Evolutionary conservation across 768 basidiomycete genomes (phyloP), one percentile per base, ranked within the genome.

Genomic region (Kwoniella mangroviensis): DNA sequence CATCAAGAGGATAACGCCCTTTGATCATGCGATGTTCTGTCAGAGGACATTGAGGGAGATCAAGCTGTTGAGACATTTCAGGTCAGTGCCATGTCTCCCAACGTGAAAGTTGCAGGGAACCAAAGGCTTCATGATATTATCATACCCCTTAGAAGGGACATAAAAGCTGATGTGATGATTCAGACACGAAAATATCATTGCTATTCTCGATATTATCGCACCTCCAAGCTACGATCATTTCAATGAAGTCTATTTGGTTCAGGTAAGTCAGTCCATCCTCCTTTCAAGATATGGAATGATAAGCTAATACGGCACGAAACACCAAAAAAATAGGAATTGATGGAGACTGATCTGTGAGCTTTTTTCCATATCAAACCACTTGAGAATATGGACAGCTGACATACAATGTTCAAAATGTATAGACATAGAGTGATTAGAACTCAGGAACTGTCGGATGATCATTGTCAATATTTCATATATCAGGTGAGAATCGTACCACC

Each of bases 391-490:
- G 15, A 19, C 6, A 49, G 45, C 45, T 49, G 45, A 49, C 34
- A 34, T 34, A 34, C 34, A 34, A 34, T 34, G 34, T 34, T 34
- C 6, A 7, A 34, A 34, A 7, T 7, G 34, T 34, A 21, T 43
- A 66, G 77, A 74, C 94, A 98, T 81, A 90, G 96, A 65, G 97
- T 99, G 57, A 98, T 99, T 76, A 87, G 93, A 26, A 96, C 97
- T 0, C 96, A 98, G 83, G 89, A 92, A 69, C 86, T 99, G 52
- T 91, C 90, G 68, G 96, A 98, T 80, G 94, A 98, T 80, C 95
- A 98, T 81, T 91, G 90, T 75, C 94, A 98, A 84, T 99, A 99
- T 83, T 98, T 99, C 81, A 90, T 96, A 74, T 99, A 99, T 83
- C 96, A 98, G 62, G 75, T 73, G 67, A 60, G 76, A 7, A 17